Conservation (phyloP, 2,329 filamentous ascomycete species). For the Colletotrichum tamarilloi region DNA sequence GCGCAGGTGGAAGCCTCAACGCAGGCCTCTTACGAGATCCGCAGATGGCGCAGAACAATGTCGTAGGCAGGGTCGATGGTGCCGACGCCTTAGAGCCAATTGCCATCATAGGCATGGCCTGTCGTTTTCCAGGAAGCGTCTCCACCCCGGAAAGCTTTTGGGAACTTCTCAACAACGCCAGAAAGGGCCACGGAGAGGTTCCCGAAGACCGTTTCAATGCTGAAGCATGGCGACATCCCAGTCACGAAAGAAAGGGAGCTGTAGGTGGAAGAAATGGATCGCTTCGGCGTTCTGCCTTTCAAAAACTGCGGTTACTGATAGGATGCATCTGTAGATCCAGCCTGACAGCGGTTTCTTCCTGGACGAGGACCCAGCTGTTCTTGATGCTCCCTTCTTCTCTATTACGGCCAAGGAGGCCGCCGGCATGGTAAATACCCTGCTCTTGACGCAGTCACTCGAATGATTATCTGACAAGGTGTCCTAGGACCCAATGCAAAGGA, state of each 20-base stretch:
- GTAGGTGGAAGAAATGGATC: background rate
- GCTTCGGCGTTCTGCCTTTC: background rate
- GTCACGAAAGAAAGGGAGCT: background rate
- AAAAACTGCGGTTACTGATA: background rate
- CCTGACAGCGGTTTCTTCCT: background rate
- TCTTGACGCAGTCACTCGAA: no score
- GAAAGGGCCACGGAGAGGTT: background rate
- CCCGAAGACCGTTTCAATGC: slow-evolving; percentile 2
- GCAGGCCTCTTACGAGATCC: no score
- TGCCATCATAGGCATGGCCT: slow-evolving; percentile 6
- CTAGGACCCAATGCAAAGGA: slow-evolving; percentile 6
- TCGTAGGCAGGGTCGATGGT: no score
- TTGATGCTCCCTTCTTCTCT: slow-evolving; percentile 15
- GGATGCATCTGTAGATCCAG: no score
- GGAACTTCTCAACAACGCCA: background rate
- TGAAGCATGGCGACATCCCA: slow-evolving; percentile 10
- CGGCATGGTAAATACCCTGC: background rate
- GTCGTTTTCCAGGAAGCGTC: slow-evolving; percentile 1
- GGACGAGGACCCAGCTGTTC: background rate
- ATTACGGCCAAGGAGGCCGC: slow-evolving; percentile 3
- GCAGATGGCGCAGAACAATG: no score
- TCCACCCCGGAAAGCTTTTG: background rate
- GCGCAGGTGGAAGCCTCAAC: no score
- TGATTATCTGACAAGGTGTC: no score
- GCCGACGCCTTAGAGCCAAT: background rate